Conservation (phyloP, 805 yeast genomes). For the Jamesozyma lodderae region DNA sequence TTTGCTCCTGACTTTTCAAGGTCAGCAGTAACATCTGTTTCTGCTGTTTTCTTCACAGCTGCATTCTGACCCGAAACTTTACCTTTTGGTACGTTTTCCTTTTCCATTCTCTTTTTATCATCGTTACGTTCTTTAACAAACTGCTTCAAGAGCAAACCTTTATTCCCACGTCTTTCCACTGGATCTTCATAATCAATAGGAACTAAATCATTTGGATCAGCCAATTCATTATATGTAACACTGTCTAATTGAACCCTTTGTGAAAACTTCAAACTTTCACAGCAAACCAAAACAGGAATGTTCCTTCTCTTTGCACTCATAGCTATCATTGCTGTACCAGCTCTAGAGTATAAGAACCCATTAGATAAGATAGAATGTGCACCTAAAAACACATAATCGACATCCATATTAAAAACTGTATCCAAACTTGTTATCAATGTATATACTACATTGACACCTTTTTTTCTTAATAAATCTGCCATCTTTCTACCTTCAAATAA, state of each 20-base stretch:
- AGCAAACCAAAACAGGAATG: constrained; percentile 90
- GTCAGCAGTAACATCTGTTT: constrained; percentile 13
- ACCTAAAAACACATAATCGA: constrained; percentile 85
- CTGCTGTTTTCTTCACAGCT: constrained; percentile 9
- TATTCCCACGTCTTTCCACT: constrained; percentile 39
- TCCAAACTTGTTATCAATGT: constrained; percentile 71
- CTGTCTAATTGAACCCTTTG: constrained; percentile 94
- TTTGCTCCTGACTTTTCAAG: constrained; percentile 22
- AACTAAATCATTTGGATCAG: constrained; percentile 66
- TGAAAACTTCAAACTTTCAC: constrained; percentile 89
- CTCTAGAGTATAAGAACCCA: constrained; percentile 86
- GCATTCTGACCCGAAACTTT: constrained; percentile 19
- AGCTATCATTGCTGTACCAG: constrained; percentile 89
- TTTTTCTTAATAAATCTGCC: constrained; percentile 51
- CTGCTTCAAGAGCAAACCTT: constrained; percentile 56
- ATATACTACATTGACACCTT: constrained; percentile 64
- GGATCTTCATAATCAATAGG: constrained; percentile 43
- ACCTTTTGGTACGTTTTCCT: constrained; percentile 22
- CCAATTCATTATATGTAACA: constrained; percentile 88
- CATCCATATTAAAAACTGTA: constrained; percentile 65
- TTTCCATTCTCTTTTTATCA: constrained; percentile 21
- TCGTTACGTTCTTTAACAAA: constrained; percentile 39
- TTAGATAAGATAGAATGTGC: constrained; percentile 96
- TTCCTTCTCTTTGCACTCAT: constrained; percentile 82
- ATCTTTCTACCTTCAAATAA: constrained; percentile 83